Conservation (phyloP, 768 basidiomycete species). For the Asterophora lycoperdoides region DNA sequence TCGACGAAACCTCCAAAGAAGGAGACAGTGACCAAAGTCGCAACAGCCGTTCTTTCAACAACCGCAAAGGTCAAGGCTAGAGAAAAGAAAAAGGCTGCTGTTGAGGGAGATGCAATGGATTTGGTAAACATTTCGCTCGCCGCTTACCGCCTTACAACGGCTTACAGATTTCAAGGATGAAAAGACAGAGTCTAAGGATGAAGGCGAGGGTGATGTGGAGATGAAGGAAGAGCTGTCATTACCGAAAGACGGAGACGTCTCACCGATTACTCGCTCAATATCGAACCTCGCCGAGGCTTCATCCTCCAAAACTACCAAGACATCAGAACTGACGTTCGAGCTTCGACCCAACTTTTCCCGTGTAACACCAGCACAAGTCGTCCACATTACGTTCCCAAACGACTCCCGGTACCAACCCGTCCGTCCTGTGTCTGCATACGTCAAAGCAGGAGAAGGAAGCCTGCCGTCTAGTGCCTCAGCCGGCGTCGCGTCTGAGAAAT, state of each 20-base stretch:
- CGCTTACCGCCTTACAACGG: background rate
- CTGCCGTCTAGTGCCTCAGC: slow-evolving; percentile 25
- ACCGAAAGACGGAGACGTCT: slow-evolving; percentile 50
- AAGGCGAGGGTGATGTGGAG: slow-evolving; percentile 59
- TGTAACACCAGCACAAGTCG: slow-evolving; percentile 84
- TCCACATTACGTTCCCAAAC: slow-evolving; percentile 77
- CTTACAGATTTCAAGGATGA: slow-evolving; percentile 43
- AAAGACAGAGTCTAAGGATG: slow-evolving; percentile 49
- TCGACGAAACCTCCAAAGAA: slow-evolving; percentile 87
- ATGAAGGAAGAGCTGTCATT: slow-evolving; percentile 58
- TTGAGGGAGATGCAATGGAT: slow-evolving; percentile 80
- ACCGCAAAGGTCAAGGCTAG: slow-evolving; percentile 96
- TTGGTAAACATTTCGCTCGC: slow-evolving; percentile 46
- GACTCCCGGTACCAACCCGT: slow-evolving; percentile 87
- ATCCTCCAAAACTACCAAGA: slow-evolving; percentile 48
- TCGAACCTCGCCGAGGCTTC: slow-evolving; percentile 43
- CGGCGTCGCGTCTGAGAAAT: slow-evolving; percentile 47
- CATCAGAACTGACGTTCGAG: slow-evolving; percentile 73
- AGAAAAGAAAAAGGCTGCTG: slow-evolving; percentile 87
- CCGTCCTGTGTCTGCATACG: slow-evolving; percentile 62
- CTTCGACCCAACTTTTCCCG: slow-evolving; percentile 83
- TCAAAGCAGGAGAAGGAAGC: slow-evolving; percentile 33
- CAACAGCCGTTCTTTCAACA: slow-evolving; percentile 92
- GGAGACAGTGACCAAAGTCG: slow-evolving; percentile 87
- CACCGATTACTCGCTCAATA: slow-evolving; percentile 52